Evolutionary conservation across 176 grass and related monocot genomes (phyloP).

Genomic region (Musa troglodytarum): DNA sequence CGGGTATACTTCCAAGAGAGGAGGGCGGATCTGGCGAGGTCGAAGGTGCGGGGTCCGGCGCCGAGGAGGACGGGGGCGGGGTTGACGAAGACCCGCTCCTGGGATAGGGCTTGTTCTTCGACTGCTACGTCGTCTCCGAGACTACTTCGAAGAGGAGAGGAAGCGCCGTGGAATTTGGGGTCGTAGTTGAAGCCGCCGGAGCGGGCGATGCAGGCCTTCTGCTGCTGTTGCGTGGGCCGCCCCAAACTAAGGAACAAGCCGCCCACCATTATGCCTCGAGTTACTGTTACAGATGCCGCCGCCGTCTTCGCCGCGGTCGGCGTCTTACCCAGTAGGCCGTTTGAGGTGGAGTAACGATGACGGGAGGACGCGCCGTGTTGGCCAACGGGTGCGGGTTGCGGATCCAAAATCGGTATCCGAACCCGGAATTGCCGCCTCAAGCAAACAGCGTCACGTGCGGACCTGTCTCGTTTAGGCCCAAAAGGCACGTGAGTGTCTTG

Average conservation of each 20-base stretch:
- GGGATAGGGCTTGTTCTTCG: constrained; percentile 15
- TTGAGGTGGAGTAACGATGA: too few relatives aligned
- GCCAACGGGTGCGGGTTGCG: too few relatives aligned
- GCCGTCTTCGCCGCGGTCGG: too few relatives aligned
- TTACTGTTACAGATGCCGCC: too few relatives aligned
- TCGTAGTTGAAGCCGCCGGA: constrained; percentile 66
- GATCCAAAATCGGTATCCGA: too few relatives aligned
- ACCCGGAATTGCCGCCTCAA: too few relatives aligned
- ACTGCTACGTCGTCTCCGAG: neutral
- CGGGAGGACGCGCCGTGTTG: too few relatives aligned
- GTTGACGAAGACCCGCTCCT: constrained; percentile 64
- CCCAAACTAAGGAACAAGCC: constrained; percentile 48
- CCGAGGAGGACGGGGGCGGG: constrained; percentile 41
- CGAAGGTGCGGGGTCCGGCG: constrained; percentile 38
- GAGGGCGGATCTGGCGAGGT: constrained; percentile 52
- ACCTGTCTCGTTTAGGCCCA: too few relatives aligned
- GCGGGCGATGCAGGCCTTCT: constrained; percentile 46
- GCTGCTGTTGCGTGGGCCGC: constrained; percentile 45
- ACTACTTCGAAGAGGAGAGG: neutral
- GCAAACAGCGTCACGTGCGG: too few relatives aligned
- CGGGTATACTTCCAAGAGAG: constrained; percentile 58
- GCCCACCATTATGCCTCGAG: constrained; percentile 25
- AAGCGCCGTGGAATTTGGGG: constrained; percentile 29
- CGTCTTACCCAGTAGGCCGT: too few relatives aligned
- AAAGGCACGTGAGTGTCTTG: too few relatives aligned